Base-by-base conservation (phyloP, 495 filamentous ascomycete species). In the Penicillium macrosclerotiorum region DNA sequence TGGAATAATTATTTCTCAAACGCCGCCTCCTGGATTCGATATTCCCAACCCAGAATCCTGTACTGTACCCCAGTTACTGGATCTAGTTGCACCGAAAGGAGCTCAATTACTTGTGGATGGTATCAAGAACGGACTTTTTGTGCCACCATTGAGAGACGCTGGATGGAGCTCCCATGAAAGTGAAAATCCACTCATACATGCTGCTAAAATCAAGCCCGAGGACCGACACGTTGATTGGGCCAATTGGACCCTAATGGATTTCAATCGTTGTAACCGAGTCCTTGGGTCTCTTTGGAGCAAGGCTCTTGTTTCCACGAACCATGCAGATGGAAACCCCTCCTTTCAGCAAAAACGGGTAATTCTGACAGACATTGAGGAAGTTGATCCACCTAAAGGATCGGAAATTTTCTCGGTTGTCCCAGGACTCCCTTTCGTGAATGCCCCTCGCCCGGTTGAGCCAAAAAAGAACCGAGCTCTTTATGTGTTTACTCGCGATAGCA, bases 1-100 rank as follows among this genome's bases (percentile, higher is more conserved):
- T 31, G 93, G 93, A 12, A 57, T 59, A 12, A 79, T 95, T 13
- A 72, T 98, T 11, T 67, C 78, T 6, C 90, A 91, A 64, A 84
- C 81, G 0, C 76, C 72, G 5, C 27, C 49, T 2, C 78, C 80
- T 12, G 78, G 76, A 7, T 55, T 85, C 24, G 53, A 65, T 3
- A 71, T 84, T 38, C 73, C 74, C 6, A 67, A 65, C 25, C 56
- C 71, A 7, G 58, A 62, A 2, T 61, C 62, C 8, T 70, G 62
- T 30, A 76, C 72, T 8, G 63, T 77, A 3, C 57, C 64, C 6
- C 62, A 77, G 14, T 49, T 79, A 31, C 33, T 67, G 16, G 45
- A 58, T n/a, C 17, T 71, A 14, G 63, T 71, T 44, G 60, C 74
- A 7, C 63, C 68, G 0, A 60, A 69, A 20, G 83, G 81, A 8